Conservation (phyloP, 306 rosid species). For the Aeschynomene evenia region DNA sequence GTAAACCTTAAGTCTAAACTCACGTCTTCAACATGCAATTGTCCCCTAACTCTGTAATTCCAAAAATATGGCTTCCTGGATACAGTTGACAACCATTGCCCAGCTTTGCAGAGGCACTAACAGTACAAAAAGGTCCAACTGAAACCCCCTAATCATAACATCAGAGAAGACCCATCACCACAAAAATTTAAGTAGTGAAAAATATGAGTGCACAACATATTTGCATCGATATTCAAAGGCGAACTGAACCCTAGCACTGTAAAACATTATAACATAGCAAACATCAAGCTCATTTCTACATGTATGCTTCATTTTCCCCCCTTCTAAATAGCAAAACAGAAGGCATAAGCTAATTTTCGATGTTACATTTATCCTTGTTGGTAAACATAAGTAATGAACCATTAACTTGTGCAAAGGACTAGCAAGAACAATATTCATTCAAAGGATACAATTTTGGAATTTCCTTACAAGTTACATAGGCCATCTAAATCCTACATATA, state of each 20-base stretch:
- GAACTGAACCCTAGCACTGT: not conserved
- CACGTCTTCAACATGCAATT: slow-evolving; percentile 80
- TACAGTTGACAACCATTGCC: slow-evolving; percentile 72
- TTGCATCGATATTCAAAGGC: slow-evolving; percentile 1
- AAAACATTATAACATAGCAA: slow-evolving; percentile 1
- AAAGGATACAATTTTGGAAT: not conserved
- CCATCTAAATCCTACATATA: not conserved
- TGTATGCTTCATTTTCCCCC: not conserved
- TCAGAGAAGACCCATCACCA: not conserved
- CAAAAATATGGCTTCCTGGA: slow-evolving; percentile 86
- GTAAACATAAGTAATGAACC: not conserved
- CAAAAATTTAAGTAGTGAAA: slow-evolving; percentile 7
- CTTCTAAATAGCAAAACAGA: not conserved
- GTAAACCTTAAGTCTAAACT: slow-evolving; percentile 40
- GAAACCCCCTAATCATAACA: slow-evolving; percentile 64
- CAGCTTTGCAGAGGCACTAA: slow-evolving; percentile 70
- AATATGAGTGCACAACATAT: slow-evolving; percentile 3
- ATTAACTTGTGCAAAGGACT: not conserved
- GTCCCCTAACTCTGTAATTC: slow-evolving; percentile 75
- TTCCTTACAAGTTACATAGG: not conserved
- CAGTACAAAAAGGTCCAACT: slow-evolving; percentile 90
- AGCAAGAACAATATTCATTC: not conserved
- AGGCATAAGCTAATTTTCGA: not conserved
- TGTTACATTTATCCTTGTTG: too few relatives aligned
- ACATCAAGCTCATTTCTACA: not conserved